Conservation (phyloP, 148 eudicot species). For the Polygonum aviculare region DNA sequence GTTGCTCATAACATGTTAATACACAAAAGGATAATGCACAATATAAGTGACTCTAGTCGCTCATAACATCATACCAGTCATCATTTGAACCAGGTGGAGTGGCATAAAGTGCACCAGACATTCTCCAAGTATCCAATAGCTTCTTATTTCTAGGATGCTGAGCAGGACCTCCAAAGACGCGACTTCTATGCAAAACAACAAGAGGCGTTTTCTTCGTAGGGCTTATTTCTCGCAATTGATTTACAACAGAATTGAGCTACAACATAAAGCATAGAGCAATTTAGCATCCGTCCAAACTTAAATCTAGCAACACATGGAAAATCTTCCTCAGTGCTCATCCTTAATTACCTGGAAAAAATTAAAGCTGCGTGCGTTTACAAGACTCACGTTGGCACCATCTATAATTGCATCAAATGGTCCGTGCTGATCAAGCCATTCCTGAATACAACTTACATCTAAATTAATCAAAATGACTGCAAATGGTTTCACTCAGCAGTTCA, state of each 20-base stretch:
- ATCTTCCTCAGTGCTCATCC: background rate
- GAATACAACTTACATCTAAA: constrained; percentile 20
- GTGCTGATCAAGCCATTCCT: constrained; percentile 77
- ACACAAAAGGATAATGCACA: background rate
- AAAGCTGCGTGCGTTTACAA: constrained; percentile 32
- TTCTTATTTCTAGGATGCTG: constrained; percentile 43
- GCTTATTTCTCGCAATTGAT: constrained; percentile 43
- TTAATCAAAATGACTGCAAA: constrained; percentile 21
- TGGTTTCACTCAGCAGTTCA: constrained; percentile 13
- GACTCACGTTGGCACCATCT: constrained; percentile 85
- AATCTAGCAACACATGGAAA: background rate
- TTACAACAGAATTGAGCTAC: constrained; percentile 55
- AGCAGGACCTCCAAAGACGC: constrained; percentile 60
- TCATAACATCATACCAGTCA: constrained; percentile 47
- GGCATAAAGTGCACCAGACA: constrained; percentile 66
- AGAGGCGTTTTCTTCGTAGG: constrained; percentile 71
- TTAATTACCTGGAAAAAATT: constrained; percentile 44
- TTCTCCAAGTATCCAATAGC: constrained; percentile 50
- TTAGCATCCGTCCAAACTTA: background rate
- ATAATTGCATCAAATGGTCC: constrained; percentile 96
- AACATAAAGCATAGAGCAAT: constrained; percentile 12
- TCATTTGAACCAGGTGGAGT: constrained; percentile 87
- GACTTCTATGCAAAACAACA: constrained; percentile 57
- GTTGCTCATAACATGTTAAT: background rate
- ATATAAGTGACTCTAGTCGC: background rate